Evolutionary conservation across 306 rosid genomes (phyloP), one percentile per base, ranked within the genome.

Genomic region (Prunus kanzakura): DNA sequence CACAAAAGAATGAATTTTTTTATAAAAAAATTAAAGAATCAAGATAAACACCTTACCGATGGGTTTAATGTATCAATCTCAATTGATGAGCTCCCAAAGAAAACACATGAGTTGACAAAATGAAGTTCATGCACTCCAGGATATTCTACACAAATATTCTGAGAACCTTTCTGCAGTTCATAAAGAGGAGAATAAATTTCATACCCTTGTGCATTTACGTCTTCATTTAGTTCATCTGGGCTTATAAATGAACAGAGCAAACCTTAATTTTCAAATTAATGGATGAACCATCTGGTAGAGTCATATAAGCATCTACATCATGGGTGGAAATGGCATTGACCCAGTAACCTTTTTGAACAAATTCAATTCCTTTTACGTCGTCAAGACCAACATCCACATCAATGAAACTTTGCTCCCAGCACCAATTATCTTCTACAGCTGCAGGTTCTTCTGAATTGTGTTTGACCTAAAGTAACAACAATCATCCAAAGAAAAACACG

Each of bases 81-180:
- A 82, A 90, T 79, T 47, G 96, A 80, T 56, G 97, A 91, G 80
- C 93, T 87, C 81, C 98, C 99, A 76, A 96, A 96, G 87, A 84
- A 92, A 84, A 96, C 76, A 85, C 99, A 92, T 0, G 99, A 89
- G 91, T 92, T 84, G 71, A 73, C 83, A 78, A 91, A 85, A 77
- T 81, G 82, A 85, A 96, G 88, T 76, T 96, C 97, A 70, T 92
- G 98, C 80, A 88, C 87, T 77, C 99, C 99, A 61, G 99, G 96
- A 79, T 87, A 81, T 77, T 87, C 93, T 64, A 91, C 81, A 68
- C 99, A 89, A 78, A 96, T 76, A 70, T 83, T 82, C 84, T 91
- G 98, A 68, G 93, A 82, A 82, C 99, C 99, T 89, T 91, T 93
- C 99, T 96, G 99, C 90, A 81, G 68, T 78, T 75, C 74, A 84